Evolutionary conservation across 2,329 filamentous ascomycete species (phyloP).

Genomic region (Ophiocordyceps camponoti-floridani): DNA sequence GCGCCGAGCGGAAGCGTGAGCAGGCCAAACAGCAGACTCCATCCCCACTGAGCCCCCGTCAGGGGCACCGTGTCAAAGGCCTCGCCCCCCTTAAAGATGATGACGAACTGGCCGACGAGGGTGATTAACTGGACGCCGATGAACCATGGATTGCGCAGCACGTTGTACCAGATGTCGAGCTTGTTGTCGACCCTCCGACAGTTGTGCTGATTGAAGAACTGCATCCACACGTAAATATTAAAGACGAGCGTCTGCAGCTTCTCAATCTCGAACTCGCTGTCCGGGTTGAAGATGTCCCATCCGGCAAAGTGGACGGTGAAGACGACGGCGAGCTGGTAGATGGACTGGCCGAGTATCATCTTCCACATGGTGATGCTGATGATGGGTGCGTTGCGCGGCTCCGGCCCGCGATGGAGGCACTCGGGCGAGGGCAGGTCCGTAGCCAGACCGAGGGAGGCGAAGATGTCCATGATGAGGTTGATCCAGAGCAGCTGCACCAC

Average conservation of each 20-base stretch:
- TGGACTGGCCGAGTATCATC: constrained; percentile 69
- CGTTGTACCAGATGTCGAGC: constrained; percentile 60
- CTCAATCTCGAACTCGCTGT: constrained; percentile 14
- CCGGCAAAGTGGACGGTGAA: constrained; percentile 45
- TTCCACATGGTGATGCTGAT: constrained; percentile 73
- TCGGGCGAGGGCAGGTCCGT: constrained; percentile 39
- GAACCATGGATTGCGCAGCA: constrained; percentile 62
- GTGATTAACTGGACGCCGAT: constrained; percentile 48
- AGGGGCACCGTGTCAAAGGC: constrained; percentile 46
- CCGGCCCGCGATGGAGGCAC: constrained; percentile 47
- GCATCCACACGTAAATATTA: constrained; percentile 81
- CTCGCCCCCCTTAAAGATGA: constrained; percentile 50
- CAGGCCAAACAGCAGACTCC: constrained; percentile 49
- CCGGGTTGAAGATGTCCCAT: constrained; percentile 34
- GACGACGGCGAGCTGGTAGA: constrained; percentile 51
- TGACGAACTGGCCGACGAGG: constrained; percentile 51
- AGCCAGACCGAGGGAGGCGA: constrained; percentile 45
- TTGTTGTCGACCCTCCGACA: constrained; percentile 69
- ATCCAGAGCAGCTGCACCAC: constrained; percentile 52
- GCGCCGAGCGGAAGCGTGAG: constrained; percentile 45
- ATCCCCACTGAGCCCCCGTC: constrained; percentile 49
- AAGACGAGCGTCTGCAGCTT: constrained; percentile 51
- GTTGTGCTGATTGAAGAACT: constrained; percentile 71
- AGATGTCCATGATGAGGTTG: constrained; percentile 53
- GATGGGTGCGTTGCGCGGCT: constrained; percentile 53